Evolutionary conservation across 2,329 filamentous ascomycete genomes (phyloP).

Genomic region (Parastagonospora avenae): DNA sequence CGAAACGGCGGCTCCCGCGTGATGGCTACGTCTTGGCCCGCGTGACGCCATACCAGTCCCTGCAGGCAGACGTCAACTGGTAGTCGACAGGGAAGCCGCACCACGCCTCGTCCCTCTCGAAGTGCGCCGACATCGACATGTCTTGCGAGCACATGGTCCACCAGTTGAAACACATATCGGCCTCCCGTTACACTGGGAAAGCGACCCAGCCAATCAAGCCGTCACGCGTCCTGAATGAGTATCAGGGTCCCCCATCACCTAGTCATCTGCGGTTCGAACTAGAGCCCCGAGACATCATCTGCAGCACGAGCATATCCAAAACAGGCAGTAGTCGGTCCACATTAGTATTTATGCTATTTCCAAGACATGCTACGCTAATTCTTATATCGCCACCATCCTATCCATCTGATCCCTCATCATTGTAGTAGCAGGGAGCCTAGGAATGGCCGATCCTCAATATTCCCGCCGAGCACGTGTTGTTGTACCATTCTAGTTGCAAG

Average conservation of each 20-base stretch:
- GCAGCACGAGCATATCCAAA: slow-evolving; percentile 6
- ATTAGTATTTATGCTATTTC: slow-evolving; percentile 6
- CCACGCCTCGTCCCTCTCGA: slow-evolving; percentile 11
- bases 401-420: slow-evolving; percentile 3
- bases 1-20: slow-evolving; percentile 17
- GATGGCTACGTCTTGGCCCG: slow-evolving; percentile 14
- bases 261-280: slow-evolving; percentile 15
- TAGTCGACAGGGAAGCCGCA: slow-evolving; percentile 2
- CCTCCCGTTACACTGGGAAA: slow-evolving; percentile 2
- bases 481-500: slow-evolving; percentile 55
- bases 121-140: slow-evolving; percentile 4
- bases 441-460: slow-evolving; percentile 39
- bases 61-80: not conserved
- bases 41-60: slow-evolving; percentile 3
- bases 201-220: slow-evolving; percentile 8
- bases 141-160: slow-evolving; percentile 11
- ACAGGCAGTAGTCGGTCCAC: not conserved
- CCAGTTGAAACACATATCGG: slow-evolving; percentile 10
- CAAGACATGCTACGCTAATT: slow-evolving; percentile 13
- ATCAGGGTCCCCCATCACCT: slow-evolving; percentile 4
- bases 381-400: slow-evolving; percentile 1
- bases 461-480: slow-evolving; percentile 57
- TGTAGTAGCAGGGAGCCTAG: slow-evolving; percentile 14
- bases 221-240: slow-evolving; percentile 2
- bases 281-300: slow-evolving; percentile 15